Evolutionary conservation across 208 protist species (phyloP).

Genomic region (Herpetomonas tarakana): DNA sequence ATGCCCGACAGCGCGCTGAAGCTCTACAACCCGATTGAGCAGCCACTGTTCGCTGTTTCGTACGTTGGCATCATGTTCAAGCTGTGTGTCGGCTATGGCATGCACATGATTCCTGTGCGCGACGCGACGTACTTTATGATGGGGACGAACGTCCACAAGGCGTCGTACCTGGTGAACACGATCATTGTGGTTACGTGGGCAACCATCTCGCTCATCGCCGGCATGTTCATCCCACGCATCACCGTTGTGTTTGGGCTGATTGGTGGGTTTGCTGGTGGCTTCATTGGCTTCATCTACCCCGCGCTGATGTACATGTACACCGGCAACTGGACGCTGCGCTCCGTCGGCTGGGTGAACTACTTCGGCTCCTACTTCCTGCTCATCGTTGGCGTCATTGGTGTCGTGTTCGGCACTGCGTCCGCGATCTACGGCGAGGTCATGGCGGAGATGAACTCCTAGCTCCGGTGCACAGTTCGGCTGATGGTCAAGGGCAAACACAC

Average conservation of each 20-base stretch:
- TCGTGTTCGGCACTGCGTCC: conserved; percentile 58
- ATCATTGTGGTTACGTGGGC: conserved; percentile 24
- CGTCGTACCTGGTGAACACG: conserved; percentile 54
- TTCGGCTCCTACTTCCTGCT: conserved; percentile 50
- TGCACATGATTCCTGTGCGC: conserved; percentile 61
- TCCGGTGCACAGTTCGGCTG: no score
- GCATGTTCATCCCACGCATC: conserved; percentile 64
- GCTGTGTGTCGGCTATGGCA: conserved; percentile 59
- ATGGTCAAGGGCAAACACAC: no score
- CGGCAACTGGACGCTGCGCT: conserved; percentile 32
- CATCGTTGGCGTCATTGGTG: conserved; percentile 30
- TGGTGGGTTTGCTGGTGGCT: conserved; percentile 43
- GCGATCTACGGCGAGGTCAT: conserved; percentile 52
- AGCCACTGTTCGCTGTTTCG: conserved; percentile 39
- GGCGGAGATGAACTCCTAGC: no score
- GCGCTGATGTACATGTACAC: conserved; percentile 61
- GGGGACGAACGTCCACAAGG: conserved; percentile 34
- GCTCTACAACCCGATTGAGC: conserved; percentile 51
- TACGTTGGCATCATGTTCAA: conserved; percentile 73
- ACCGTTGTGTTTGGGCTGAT: conserved; percentile 69
- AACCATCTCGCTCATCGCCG: conserved; percentile 30
- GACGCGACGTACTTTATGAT: conserved; percentile 57
- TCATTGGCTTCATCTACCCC: conserved; percentile 72
- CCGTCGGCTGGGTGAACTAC: conserved; percentile 33
- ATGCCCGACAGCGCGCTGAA: conserved; percentile 47